A percentile compares a stretch with the other conserved stretches of the same genome.
phyloP scores from a whole-genome alignment of 352 stramenopile genomes.

The Hyaloperonospora brassicae region DNA sequence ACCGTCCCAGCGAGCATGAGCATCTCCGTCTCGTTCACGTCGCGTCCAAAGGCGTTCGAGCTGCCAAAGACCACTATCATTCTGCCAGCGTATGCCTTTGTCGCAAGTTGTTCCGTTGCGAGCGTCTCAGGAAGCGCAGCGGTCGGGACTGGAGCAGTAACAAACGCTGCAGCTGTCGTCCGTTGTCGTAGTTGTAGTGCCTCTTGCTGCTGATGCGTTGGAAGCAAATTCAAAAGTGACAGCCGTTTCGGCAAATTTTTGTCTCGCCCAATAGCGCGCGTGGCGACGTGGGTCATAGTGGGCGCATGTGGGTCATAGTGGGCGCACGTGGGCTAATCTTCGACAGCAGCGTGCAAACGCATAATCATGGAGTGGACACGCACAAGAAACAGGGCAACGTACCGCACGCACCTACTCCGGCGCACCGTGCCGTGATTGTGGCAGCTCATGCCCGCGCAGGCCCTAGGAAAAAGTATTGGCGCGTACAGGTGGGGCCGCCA shows the following conservation, averaged over 20 bases:
- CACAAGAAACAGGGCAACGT: slow-evolving; percentile 7
- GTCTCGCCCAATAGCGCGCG: slow-evolving; percentile 9
- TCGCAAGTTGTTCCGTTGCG: slow-evolving; percentile 6
- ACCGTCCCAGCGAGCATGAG: slow-evolving; percentile 56
- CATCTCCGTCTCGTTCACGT: slow-evolving; percentile 65
- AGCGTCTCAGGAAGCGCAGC: not conserved
- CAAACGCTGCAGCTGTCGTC: not conserved
- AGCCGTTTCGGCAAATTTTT: not conserved
- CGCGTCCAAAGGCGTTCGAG: slow-evolving; percentile 62
- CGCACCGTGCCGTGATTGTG: too few relatives aligned
- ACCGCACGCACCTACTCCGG: too few relatives aligned
- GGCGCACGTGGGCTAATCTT: not conserved
- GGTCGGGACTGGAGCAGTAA: not conserved
- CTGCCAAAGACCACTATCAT: slow-evolving; percentile 71
- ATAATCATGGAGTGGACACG: slow-evolving; percentile 22
- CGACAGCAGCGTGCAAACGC: slow-evolving; percentile 2
- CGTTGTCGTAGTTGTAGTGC: not conserved
- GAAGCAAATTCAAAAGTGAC: slow-evolving; percentile 5
- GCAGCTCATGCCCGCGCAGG: too few relatives aligned
- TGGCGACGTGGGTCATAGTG: slow-evolving; percentile 2
- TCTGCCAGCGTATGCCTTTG: slow-evolving; percentile 12
- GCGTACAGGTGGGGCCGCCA: too few relatives aligned
- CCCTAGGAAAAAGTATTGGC: too few relatives aligned
- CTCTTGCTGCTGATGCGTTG: not conserved
- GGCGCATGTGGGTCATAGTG: slow-evolving; percentile 6